Evolutionary conservation across 2,329 filamentous ascomycete species (phyloP).

Genomic region (Beauveria bassiana): DNA sequence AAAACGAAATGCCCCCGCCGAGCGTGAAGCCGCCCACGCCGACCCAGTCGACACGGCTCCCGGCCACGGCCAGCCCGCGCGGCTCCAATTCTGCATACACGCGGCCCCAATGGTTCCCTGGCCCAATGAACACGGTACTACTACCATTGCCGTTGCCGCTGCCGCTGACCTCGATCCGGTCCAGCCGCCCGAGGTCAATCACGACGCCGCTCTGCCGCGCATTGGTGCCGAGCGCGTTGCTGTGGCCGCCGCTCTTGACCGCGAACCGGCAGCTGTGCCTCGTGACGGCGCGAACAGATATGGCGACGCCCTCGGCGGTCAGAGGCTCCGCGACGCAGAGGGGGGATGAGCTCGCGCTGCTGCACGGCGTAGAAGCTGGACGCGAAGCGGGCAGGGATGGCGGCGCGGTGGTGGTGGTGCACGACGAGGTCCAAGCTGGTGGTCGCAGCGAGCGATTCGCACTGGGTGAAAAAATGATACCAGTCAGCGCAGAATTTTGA

Average conservation of each 20-base stretch:
- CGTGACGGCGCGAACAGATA: not conserved
- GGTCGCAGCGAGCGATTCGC: not conserved
- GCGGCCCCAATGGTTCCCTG: not conserved
- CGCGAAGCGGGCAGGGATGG: not conserved
- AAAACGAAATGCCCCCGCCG: slow-evolving; percentile 33
- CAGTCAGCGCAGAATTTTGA: no score
- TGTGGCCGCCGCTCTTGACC: slow-evolving; percentile 1
- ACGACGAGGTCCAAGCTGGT: not conserved
- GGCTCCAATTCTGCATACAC: not conserved
- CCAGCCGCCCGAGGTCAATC: not conserved
- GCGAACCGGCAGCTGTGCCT: not conserved
- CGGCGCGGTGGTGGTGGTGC: not conserved
- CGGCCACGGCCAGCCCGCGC: not conserved
- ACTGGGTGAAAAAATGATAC: not conserved
- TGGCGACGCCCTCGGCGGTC: not conserved
- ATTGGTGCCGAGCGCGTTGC: not conserved
- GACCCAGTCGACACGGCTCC: not conserved
- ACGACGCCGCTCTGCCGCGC: not conserved
- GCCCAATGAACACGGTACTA: not conserved
- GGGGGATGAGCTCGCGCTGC: not conserved
- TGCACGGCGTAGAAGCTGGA: not conserved
- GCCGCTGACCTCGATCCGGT: not conserved
- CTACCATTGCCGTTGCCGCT: not conserved
- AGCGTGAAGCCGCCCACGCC: slow-evolving; percentile 2
- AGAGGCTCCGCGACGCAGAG: not conserved